Percentiles rank a stretch among this genome's conserved stretches.
phyloP scores from a whole-genome alignment of 139 green algal genomes.

The Tetradesmus lagerheimii region DNA sequence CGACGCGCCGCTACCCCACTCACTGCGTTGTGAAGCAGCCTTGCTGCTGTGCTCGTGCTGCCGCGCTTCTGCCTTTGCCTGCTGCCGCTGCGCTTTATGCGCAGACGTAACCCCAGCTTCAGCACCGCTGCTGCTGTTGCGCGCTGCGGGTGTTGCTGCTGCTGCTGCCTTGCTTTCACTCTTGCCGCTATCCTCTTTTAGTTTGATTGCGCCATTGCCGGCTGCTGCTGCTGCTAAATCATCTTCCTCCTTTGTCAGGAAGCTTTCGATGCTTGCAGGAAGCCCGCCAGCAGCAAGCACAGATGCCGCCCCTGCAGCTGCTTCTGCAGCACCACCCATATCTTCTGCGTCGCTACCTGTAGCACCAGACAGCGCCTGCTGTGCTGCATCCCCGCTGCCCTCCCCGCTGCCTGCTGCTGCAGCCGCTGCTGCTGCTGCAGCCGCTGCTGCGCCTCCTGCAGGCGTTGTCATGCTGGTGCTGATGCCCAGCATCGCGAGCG shows the following conservation, averaged over 20 bases:
- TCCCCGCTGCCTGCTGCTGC: neutral
- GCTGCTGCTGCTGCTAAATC: neutral
- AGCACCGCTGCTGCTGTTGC: neutral
- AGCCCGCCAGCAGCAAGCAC: neutral
- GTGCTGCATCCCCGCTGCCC: neutral
- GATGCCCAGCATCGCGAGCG: neutral
- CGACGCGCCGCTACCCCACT: neutral
- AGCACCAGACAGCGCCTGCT: neutral
- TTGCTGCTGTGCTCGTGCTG: neutral
- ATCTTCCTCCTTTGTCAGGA: neutral
- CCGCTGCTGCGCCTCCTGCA: neutral
- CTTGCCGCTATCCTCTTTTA: neutral
- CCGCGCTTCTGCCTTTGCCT: neutral
- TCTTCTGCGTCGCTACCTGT: neutral
- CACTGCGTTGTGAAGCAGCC: neutral
- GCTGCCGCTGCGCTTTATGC: neutral
- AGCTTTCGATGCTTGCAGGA: slow-evolving; percentile 4
- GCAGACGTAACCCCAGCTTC: neutral
- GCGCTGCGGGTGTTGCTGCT: neutral
- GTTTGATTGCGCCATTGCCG: neutral
- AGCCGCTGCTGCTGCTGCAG: neutral
- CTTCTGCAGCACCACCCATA: neutral
- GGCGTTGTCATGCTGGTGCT: neutral
- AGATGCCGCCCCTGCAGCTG: neutral
- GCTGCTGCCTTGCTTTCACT: neutral